Conservation (phyloP, 768 basidiomycete species). For the Amanita phalloides region DNA sequence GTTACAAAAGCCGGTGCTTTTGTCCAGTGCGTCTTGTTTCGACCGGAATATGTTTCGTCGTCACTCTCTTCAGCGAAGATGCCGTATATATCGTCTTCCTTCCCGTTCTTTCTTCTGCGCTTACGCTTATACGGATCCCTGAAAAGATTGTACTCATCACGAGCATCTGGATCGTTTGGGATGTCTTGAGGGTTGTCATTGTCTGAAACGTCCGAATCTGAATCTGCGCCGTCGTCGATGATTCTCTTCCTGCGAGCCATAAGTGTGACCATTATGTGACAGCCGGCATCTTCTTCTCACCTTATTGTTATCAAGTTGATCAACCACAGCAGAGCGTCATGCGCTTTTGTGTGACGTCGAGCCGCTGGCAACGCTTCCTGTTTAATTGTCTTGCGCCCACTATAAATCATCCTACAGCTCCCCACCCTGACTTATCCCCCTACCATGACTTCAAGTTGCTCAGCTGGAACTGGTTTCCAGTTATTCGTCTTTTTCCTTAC, state of each 20-base stretch:
- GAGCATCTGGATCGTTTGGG: slow-evolving; percentile 48
- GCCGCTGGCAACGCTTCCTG: background rate
- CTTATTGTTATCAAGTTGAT: too few relatives aligned
- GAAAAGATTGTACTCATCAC: slow-evolving; percentile 69
- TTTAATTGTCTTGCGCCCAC: background rate
- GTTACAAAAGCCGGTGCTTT: slow-evolving; percentile 71
- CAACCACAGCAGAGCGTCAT: too few relatives aligned
- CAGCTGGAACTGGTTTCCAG: slow-evolving; percentile 6
- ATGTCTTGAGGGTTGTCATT: slow-evolving; percentile 35
- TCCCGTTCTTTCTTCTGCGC: slow-evolving; percentile 49
- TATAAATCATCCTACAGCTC: background rate
- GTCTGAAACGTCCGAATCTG: slow-evolving; percentile 54
- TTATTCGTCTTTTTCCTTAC: slow-evolving; percentile 11
- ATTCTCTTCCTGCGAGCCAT: slow-evolving; percentile 76
- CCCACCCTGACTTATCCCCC: background rate
- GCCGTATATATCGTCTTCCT: slow-evolving; percentile 71
- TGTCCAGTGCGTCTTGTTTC: slow-evolving; percentile 54
- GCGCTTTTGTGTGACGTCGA: too few relatives aligned
- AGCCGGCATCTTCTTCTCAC: too few relatives aligned
- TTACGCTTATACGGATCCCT: slow-evolving; percentile 69
- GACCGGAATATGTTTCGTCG: slow-evolving; percentile 32
- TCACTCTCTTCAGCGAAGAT: slow-evolving; percentile 67
- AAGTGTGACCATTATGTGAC: background rate
- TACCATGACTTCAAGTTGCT: slow-evolving; percentile 10
- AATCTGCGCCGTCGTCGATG: slow-evolving; percentile 66